Conservation (phyloP, 352 stramenopile genomes). For the Pythium sukuiense region DNA sequence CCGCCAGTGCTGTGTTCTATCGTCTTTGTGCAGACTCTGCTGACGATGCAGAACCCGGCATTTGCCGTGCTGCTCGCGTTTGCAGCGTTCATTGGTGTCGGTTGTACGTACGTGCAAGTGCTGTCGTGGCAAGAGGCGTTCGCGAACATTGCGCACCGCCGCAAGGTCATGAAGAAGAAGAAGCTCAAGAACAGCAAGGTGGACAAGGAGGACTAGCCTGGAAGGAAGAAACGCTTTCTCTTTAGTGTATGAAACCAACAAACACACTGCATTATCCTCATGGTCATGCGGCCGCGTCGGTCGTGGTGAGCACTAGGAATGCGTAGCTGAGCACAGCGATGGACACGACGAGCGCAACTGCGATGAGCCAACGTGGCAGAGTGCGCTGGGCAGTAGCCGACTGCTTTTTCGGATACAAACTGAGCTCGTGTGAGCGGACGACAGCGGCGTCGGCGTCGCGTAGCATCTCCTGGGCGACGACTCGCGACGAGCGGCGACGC, state of each 20-base stretch:
- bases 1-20: constrained; percentile 13
- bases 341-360: constrained; percentile 1
- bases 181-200: constrained; percentile 30
- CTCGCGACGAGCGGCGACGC: background rate
- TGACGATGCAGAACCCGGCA: constrained; percentile 28
- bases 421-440: background rate
- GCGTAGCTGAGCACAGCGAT: constrained; percentile 10
- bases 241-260: constrained; percentile 5
- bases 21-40: constrained; percentile 20
- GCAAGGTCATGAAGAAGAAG: constrained; percentile 13
- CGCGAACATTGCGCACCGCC: constrained; percentile 35
- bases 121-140: constrained; percentile 52
- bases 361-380: background rate
- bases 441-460: constrained; percentile 7
- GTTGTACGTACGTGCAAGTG: constrained; percentile 62
- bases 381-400: background rate
- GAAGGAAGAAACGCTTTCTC: too few relatives aligned
- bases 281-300: background rate
- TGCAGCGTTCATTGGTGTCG: constrained; percentile 39
- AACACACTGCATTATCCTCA: background rate
- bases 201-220: constrained; percentile 35
- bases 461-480: background rate
- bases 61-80: constrained; percentile 37
- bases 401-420: background rate
- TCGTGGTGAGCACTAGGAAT: background rate